Percentiles rank a stretch among this genome's conserved stretches.
These are phyloP conservation scores for Cystobasidium pallidum DNA, from an alignment of 1,284 basidiomycete genomes.

Conservation along the genomic window DNA sequence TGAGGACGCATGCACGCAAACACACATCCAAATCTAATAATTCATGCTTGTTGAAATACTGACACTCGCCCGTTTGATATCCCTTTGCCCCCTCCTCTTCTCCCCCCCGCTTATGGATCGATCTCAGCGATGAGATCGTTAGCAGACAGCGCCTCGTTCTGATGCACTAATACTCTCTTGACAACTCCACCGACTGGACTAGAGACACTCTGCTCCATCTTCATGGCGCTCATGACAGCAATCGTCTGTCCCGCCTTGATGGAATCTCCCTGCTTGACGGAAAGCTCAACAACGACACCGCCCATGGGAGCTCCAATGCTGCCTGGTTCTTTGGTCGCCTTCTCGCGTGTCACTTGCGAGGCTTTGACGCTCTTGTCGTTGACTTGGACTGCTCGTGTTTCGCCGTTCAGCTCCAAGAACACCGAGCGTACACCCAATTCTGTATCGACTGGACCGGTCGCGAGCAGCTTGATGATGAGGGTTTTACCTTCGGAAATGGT, in stretches of 20 bases:
- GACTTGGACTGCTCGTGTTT: slow-evolving; percentile 89
- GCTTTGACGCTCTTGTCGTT: slow-evolving; percentile 96
- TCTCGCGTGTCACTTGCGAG: slow-evolving; percentile 90
- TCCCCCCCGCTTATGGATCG: not conserved
- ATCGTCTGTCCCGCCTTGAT: slow-evolving; percentile 97
- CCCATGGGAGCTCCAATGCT: slow-evolving; percentile 90
- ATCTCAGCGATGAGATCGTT: slow-evolving; percentile 53
- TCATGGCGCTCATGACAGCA: slow-evolving; percentile 84
- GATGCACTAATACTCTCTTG: slow-evolving; percentile 31
- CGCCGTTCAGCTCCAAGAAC: slow-evolving; percentile 96
- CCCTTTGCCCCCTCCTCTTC: not conserved
- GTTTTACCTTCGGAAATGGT: slow-evolving; percentile 97
- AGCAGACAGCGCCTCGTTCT: slow-evolving; percentile 11
- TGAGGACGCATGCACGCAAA: no score
- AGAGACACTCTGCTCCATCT: slow-evolving; percentile 60
- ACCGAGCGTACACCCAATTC: slow-evolving; percentile 91
- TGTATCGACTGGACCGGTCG: slow-evolving; percentile 88
- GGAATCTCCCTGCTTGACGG: slow-evolving; percentile 93
- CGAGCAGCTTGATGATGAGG: slow-evolving; percentile 93
- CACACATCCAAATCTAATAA: no score
- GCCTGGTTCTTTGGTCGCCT: slow-evolving; percentile 88
- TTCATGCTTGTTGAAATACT: no score
- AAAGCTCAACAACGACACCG: slow-evolving; percentile 95
- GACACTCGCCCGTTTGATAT: not conserved
- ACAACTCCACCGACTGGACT: slow-evolving; percentile 33